phyloP scores from a whole-genome alignment of 2,329 filamentous ascomycete species.

The Alternaria burnsii region DNA sequence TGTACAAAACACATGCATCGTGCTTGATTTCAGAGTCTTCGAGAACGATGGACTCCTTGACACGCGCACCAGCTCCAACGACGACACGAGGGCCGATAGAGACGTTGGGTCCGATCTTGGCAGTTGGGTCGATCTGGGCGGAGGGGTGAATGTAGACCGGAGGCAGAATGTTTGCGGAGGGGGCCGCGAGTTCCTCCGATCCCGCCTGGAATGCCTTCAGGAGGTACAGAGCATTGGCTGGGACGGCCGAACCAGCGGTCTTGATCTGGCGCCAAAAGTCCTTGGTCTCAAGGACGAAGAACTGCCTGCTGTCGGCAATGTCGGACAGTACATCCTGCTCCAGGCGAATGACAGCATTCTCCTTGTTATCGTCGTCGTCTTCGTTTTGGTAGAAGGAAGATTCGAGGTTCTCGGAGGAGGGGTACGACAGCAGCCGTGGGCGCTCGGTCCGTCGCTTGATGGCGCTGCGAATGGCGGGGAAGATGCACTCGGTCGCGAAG shows the following conservation, averaged over 20 bases:
- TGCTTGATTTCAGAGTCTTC: constrained; percentile 97
- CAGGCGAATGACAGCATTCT: constrained; percentile 87
- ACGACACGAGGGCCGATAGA: constrained; percentile 89
- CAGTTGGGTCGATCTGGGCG: constrained; percentile 88
- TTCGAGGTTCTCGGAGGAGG: constrained; percentile 92
- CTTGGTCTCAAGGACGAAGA: constrained; percentile 98
- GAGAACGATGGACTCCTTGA: constrained; percentile 96
- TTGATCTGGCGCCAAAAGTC: constrained; percentile 99
- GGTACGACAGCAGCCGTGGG: constrained; percentile 91
- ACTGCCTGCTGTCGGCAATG: constrained; percentile 95
- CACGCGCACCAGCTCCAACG: constrained; percentile 84
- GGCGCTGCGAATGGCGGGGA: constrained; percentile 90
- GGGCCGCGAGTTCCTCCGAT: constrained; percentile 80
- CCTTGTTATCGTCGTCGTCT: constrained; percentile 76
- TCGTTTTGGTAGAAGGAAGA: constrained; percentile 67
- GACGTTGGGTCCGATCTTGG: constrained; percentile 96
- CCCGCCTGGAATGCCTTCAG: constrained; percentile 89
- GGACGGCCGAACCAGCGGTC: constrained; percentile 95
- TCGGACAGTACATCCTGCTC: constrained; percentile 98
- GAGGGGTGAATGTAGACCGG: constrained; percentile 96
- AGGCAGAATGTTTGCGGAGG: constrained; percentile 86
- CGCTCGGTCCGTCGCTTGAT: constrained; percentile 96
- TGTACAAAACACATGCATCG: constrained; percentile 93
- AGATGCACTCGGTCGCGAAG: constrained; percentile 94
- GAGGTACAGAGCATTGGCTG: constrained; percentile 94